Percentiles rank a stretch among this genome's conserved stretches.
phyloP scores from a whole-genome alignment of 768 basidiomycete species.

The Dacryopinax primogenitus region DNA sequence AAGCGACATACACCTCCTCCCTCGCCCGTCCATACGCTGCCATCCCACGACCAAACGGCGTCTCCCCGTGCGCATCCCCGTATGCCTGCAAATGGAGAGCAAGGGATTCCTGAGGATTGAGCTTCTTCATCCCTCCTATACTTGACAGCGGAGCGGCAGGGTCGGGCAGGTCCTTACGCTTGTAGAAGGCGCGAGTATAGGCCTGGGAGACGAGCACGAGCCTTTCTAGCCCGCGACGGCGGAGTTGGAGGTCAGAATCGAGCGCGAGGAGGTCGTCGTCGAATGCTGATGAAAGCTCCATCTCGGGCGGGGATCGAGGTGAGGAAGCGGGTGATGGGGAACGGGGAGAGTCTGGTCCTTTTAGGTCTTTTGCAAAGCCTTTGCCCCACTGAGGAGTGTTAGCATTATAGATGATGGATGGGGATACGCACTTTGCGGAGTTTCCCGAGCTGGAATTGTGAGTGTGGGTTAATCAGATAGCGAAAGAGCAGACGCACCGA shows the following conservation, averaged over 20 bases:
- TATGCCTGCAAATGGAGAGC: not conserved
- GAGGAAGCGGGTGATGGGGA: not conserved
- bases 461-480: not conserved
- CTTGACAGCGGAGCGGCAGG: not conserved
- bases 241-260: not conserved
- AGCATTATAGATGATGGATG: not conserved
- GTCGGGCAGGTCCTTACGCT: conserved; percentile 1
- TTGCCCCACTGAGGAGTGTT: not conserved
- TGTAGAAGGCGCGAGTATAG: not conserved
- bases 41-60: not conserved
- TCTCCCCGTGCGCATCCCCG: not conserved
- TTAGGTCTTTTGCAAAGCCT: conserved; percentile 1
- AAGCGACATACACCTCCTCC: not conserved
- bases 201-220: not conserved
- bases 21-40: not conserved
- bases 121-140: not conserved
- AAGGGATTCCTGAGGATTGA: not conserved
- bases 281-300: not conserved
- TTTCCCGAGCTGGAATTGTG: not conserved
- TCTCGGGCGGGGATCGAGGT: not conserved
- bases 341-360: not conserved
- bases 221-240: not conserved
- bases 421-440: not conserved
- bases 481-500: not conserved
- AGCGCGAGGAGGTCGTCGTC: not conserved